Evolutionary conservation across 345 rosid species (phyloP), one percentile per base, ranked within the genome.

Genomic region (Populus davidiana): DNA sequence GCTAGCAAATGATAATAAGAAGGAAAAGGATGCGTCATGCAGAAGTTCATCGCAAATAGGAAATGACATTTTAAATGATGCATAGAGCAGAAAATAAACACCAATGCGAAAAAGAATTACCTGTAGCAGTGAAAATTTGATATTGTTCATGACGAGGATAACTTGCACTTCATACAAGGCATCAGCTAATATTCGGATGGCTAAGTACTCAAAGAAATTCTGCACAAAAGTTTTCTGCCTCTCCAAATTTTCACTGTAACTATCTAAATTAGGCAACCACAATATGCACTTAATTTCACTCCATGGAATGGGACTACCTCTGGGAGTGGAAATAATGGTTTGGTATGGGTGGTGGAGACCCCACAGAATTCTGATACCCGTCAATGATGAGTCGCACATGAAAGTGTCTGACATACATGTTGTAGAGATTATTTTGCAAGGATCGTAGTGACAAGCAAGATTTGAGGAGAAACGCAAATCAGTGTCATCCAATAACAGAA

Each of bases 191-290:
- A 93, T 67, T 85, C 97, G 86, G 79, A 88, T 82, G 29, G 97
- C 97, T 79, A 91, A 79, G 83, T 85, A 86, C 83, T 90, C 89
- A 33, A 94, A 94, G 86, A 93, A 91, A 44, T 83, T 89, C 89
- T 80, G 91, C 74, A 94, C 67, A 2, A 79, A 38, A 75, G 56
- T 70, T 81, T 79, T 88, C 88, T 93, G 93, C 43, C 27, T 64
- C 61, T 84, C 94, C 85, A 86, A 66, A 76, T 89, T 81, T 67
- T 87, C 91, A 27, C 81, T 81, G 11, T 84, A 76, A 61, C 77
- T 77, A 59, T 89, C 89, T 29, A 89, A 88, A 78, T 80, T 77
- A 18, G 93, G 92, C 83, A 86, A 86, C 98, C 98, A 94, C 29
- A 94, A 66, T 68, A 89, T 72, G 39, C 91, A 86, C 86, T 87